Percentiles rank a stretch among this genome's conserved stretches.
Evolutionary conservation across 192 early-diverging fungal species (phyloP).

Genomic region (Coemansia sp.): DNA sequence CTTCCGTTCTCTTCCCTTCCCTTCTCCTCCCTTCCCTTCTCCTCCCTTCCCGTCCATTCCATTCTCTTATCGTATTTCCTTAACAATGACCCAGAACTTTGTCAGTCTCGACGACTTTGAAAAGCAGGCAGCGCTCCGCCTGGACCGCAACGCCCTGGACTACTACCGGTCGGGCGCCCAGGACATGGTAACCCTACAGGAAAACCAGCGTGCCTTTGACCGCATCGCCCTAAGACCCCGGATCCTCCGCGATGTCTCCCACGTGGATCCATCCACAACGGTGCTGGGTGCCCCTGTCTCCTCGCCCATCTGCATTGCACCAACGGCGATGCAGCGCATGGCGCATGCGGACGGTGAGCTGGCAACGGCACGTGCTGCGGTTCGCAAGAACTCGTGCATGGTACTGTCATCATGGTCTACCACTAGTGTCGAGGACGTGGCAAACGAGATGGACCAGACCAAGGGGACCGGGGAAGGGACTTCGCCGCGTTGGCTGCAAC

Average conservation of each 20-base stretch:
- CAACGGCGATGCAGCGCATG: conserved; percentile 76
- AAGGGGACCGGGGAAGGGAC: too few species aligned
- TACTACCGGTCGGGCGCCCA: conserved; percentile 58
- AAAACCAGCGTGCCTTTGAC: conserved; percentile 54
- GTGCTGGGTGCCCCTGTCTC: conserved; percentile 57
- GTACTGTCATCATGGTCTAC: conserved; percentile 64
- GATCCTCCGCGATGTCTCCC: conserved; percentile 69
- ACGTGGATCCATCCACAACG: conserved; percentile 58
- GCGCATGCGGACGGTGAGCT: conserved; percentile 67
- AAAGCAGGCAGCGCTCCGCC: conserved; percentile 19
- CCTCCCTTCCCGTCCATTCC: background rate
- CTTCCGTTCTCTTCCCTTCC: too few species aligned
- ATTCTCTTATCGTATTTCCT: background rate
- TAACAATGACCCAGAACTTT: background rate
- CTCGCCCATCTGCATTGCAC: conserved; percentile 76
- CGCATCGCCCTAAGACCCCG: conserved; percentile 58
- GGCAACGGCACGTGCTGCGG: conserved; percentile 59
- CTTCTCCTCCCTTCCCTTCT: too few species aligned
- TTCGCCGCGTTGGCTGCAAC: conserved; percentile 65
- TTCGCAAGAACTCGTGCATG: conserved; percentile 44
- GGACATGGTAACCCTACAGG: conserved; percentile 51
- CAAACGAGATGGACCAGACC: too few species aligned
- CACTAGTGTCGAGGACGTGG: conserved; percentile 65
- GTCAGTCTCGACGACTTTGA: conserved; percentile 55
- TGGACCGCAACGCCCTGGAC: conserved; percentile 50